phyloP scores from a whole-genome alignment of 2,329 filamentous ascomycete genomes.

The Neurospora sp. region DNA sequence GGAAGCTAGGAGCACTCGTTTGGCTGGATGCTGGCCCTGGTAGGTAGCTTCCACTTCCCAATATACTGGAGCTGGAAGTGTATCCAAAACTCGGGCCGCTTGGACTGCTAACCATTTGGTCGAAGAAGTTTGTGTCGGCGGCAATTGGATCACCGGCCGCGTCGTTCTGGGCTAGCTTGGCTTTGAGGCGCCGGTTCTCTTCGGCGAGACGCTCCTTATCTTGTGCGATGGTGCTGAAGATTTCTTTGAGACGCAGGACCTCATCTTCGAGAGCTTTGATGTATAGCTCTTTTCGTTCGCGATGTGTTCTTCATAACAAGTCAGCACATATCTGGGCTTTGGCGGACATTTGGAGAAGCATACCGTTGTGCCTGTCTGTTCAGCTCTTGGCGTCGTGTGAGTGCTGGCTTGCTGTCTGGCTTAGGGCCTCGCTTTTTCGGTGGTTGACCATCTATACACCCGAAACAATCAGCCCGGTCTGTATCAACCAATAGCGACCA shows the following conservation, averaged over 20 bases:
- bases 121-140: constrained; percentile 21
- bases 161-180: constrained; percentile 44
- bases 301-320: constrained; percentile 64
- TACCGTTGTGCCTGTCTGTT: constrained; percentile 95
- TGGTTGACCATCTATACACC: constrained; percentile 61
- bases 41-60: constrained; percentile 46
- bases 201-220: constrained; percentile 68
- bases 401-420: constrained; percentile 88
- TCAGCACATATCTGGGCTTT: neutral
- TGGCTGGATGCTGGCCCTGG: constrained; percentile 29
- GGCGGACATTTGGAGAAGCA: constrained; percentile 12
- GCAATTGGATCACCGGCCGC: constrained; percentile 26
- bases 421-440: constrained; percentile 90
- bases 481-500: neutral
- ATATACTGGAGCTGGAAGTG: constrained; percentile 46
- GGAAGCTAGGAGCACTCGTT: constrained; percentile 28
- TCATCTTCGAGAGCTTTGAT: constrained; percentile 91
- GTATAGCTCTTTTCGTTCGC: constrained; percentile 92
- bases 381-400: constrained; percentile 85
- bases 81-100: constrained; percentile 38
- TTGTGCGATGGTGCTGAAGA: constrained; percentile 62
- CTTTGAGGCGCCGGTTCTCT: constrained; percentile 69
- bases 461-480: neutral
- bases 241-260: constrained; percentile 78
- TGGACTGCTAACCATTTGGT: constrained; percentile 36